Evolutionary conservation across 495 filamentous ascomycete species (phyloP).

Genomic region (Xylaria longipes): DNA sequence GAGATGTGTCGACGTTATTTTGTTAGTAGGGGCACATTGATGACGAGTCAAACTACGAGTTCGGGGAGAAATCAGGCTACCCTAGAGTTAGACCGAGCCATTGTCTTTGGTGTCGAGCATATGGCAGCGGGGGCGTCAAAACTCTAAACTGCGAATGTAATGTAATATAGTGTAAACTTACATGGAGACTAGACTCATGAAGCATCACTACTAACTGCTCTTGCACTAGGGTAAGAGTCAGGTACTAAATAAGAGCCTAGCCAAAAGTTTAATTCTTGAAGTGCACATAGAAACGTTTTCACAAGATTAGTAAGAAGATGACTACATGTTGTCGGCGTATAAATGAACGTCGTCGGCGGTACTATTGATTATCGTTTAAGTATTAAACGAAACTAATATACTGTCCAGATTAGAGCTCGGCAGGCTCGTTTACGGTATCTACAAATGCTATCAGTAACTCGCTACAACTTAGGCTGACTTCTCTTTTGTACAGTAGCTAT

Average conservation of each 20-base stretch:
- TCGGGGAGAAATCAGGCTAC: conserved; percentile 2
- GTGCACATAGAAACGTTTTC: background rate
- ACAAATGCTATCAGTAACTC: conserved; percentile 25
- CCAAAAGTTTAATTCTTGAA: background rate
- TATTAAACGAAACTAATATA: background rate
- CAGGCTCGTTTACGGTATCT: conserved; percentile 21
- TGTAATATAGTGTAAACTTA: background rate
- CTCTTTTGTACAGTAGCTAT: conserved; percentile 16
- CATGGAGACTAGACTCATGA: background rate
- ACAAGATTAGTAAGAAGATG: background rate
- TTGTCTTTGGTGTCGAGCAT: conserved; percentile 27
- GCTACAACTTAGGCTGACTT: conserved; percentile 8
- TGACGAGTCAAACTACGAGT: background rate
- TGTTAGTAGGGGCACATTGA: conserved; percentile 25
- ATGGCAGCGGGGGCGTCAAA: background rate
- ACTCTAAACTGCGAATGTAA: background rate
- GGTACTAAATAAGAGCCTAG: background rate
- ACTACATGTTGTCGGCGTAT: background rate
- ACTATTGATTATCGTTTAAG: conserved; percentile 3
- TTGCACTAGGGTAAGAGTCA: background rate
- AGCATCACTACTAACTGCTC: background rate
- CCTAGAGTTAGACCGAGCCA: conserved; percentile 25
- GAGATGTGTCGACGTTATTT: conserved; percentile 42
- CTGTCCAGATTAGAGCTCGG: conserved; percentile 22
- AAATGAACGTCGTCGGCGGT: background rate